phyloP scores from a whole-genome alignment of 768 basidiomycete genomes.

The Favolaschia claudopus region DNA sequence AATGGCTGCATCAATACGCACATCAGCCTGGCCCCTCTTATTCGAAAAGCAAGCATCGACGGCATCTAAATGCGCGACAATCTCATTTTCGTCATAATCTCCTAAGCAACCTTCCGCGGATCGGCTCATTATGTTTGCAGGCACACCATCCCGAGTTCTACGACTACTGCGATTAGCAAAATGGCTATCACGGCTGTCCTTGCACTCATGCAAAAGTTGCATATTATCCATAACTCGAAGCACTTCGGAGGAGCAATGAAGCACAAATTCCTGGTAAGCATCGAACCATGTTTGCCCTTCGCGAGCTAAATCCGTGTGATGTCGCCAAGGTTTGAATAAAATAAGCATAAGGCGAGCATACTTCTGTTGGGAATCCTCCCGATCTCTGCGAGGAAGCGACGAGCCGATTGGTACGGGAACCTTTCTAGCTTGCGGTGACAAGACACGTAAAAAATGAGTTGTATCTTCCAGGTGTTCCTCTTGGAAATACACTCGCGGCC shows the following conservation, averaged over 20 bases:
- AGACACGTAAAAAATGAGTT: neutral
- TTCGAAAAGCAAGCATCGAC: neutral
- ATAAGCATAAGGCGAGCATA: constrained; percentile 33
- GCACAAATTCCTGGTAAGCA: neutral
- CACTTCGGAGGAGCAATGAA: neutral
- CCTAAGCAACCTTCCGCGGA: too few relatives aligned
- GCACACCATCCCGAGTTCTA: too few relatives aligned
- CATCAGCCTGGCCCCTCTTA: neutral
- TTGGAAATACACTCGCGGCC: neutral
- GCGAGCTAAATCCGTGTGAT: neutral
- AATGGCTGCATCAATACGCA: too few relatives aligned
- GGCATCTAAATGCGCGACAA: neutral
- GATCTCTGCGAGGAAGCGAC: neutral
- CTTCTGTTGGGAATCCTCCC: neutral
- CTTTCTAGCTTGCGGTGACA: neutral
- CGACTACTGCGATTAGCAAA: neutral
- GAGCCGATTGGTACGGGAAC: neutral
- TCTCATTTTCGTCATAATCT: too few relatives aligned
- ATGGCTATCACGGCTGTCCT: constrained; percentile 10
- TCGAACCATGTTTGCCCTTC: neutral
- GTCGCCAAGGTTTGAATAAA: constrained; percentile 35
- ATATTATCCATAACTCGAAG: constrained; percentile 18
- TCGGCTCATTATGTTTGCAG: too few relatives aligned
- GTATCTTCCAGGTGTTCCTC: neutral
- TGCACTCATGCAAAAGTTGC: constrained; percentile 7